phyloP scores from a whole-genome alignment of 2,329 filamentous ascomycete genomes.

The Talaromyces piceae region DNA sequence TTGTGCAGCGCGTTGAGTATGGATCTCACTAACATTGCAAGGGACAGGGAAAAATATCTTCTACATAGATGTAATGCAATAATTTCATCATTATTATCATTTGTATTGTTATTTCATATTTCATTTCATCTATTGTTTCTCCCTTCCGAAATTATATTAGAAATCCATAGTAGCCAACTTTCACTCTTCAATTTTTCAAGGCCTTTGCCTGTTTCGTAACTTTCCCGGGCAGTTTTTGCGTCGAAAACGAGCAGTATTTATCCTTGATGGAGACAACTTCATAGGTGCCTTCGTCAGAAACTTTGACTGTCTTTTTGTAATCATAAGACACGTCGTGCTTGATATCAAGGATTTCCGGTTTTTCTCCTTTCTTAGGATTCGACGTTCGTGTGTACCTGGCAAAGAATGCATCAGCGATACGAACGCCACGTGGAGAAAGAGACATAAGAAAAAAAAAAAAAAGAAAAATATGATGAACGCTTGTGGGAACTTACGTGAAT shows the following conservation, averaged over 20 bases:
- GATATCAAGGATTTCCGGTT: conserved; percentile 77
- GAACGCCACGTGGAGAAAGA: no score
- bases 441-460: background rate
- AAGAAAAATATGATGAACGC: background rate
- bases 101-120: background rate
- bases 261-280: conserved; percentile 97
- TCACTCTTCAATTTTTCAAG: conserved; percentile 13
- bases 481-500: conserved; percentile 62
- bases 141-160: background rate
- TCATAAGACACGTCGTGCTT: conserved; percentile 79
- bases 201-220: conserved; percentile 29
- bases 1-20: conserved; percentile 62
- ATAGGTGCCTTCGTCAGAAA: conserved; percentile 91
- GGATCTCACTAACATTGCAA: conserved; percentile 16
- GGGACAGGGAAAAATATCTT: background rate
- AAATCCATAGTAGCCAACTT: conserved; percentile 12
- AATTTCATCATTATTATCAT: background rate
- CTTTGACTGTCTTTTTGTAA: conserved; percentile 70
- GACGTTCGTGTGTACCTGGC: conserved; percentile 73
- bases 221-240: conserved; percentile 51
- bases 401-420: no score
- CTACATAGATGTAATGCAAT: background rate
- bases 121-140: no score
- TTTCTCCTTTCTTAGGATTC: conserved; percentile 71
- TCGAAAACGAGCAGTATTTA: conserved; percentile 81